phyloP scores from a whole-genome alignment of 2,329 filamentous ascomycete species.

The Fusarium euwallaceae region DNA sequence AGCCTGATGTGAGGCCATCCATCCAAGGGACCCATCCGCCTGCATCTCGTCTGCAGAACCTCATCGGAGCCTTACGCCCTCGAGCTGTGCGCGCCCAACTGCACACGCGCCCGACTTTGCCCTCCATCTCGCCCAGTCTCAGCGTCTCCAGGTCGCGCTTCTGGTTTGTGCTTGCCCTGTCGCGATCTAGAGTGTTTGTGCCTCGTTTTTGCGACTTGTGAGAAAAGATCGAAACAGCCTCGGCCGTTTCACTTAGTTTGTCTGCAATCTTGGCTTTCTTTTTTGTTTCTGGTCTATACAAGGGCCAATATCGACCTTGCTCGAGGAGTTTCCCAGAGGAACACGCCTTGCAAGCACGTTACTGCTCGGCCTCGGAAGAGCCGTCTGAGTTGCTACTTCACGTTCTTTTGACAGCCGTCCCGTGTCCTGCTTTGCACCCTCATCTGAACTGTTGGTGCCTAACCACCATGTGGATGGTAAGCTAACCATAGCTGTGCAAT shows the following conservation, averaged over 20 bases:
- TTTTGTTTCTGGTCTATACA: constrained; percentile 8
- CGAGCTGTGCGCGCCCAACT: constrained; percentile 46
- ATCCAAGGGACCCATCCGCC: constrained; percentile 39
- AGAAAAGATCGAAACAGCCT: constrained; percentile 33
- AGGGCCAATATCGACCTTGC: constrained; percentile 16
- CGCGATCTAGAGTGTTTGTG: constrained; percentile 39
- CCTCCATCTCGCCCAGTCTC: constrained; percentile 32
- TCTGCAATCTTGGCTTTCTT: constrained; percentile 29
- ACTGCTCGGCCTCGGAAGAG: constrained; percentile 31
- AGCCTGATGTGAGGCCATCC: constrained; percentile 43
- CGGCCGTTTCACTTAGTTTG: constrained; percentile 37
- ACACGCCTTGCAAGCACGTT: constrained; percentile 23
- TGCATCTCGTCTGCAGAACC: constrained; percentile 42
- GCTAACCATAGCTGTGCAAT: constrained; percentile 43
- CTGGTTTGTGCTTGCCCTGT: constrained; percentile 36
- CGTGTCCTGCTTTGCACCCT: constrained; percentile 19
- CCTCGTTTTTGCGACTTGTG: constrained; percentile 38
- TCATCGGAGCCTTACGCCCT: constrained; percentile 45
- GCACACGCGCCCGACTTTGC: constrained; percentile 41
- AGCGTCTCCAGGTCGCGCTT: constrained; percentile 37
- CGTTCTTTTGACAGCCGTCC: constrained; percentile 26
- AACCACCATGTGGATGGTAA: constrained; percentile 45
- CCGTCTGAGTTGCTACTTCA: constrained; percentile 35
- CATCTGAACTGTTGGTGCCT: constrained; percentile 28
- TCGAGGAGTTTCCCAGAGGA: constrained; percentile 26